These are phyloP conservation scores for Mycena filopes DNA, from an alignment of 768 basidiomycete genomes.

Conservation along the genomic window DNA sequence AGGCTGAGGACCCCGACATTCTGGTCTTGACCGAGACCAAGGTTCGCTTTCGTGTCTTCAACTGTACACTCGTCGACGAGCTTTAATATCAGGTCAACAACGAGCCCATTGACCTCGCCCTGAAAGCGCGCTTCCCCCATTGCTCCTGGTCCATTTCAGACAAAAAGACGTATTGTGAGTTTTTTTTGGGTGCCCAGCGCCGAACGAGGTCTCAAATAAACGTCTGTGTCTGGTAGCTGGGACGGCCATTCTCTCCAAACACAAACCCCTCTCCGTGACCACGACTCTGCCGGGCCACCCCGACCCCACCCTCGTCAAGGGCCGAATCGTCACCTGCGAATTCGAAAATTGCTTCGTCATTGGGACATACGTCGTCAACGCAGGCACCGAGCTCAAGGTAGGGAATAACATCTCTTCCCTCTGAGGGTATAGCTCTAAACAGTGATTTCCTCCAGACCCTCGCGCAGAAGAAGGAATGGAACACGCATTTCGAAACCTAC, in stretches of 20 bases:
- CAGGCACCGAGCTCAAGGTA: conserved; percentile 81
- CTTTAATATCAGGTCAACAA: conserved; percentile 74
- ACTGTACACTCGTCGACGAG: background rate
- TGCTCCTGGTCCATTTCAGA: conserved; percentile 80
- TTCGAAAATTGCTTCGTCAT: conserved; percentile 76
- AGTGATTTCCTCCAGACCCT: conserved; percentile 76
- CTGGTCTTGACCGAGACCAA: conserved; percentile 90
- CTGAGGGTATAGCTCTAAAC: too few relatives aligned
- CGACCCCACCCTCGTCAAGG: conserved; percentile 69
- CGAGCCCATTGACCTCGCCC: conserved; percentile 65
- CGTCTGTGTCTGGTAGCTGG: conserved; percentile 61
- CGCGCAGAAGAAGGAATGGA: conserved; percentile 82
- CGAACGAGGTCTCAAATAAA: too few relatives aligned
- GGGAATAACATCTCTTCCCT: too few relatives aligned
- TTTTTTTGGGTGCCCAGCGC: too few relatives aligned
- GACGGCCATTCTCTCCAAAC: conserved; percentile 82
- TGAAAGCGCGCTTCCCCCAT: conserved; percentile 72
- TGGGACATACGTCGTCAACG: conserved; percentile 88
- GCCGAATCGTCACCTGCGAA: conserved; percentile 86
- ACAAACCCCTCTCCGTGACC: conserved; percentile 72
- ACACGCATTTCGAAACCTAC: conserved; percentile 77
- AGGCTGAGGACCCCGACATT: conserved; percentile 89
- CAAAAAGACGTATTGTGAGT: conserved; percentile 83
- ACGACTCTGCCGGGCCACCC: conserved; percentile 82
- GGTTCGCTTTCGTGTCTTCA: conserved; percentile 47